Conservation (phyloP, 2,329 filamentous ascomycete species). For the Pseudopyricularia javanii region DNA sequence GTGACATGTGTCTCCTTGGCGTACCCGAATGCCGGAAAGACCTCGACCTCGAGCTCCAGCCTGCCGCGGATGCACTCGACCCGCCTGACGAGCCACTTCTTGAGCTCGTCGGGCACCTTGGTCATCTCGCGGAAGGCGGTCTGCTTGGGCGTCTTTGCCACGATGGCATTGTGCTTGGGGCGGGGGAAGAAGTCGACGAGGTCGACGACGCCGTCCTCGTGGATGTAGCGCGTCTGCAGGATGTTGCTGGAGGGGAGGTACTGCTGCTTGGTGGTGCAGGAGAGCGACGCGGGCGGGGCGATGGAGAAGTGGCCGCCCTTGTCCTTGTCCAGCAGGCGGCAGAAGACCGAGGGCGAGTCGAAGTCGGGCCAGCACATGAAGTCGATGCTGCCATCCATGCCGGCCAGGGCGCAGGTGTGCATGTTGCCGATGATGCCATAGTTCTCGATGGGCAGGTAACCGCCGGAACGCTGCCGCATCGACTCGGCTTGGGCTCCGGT, state of each 20-base stretch:
- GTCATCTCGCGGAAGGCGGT: slow-evolving; percentile 40
- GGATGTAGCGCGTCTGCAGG: slow-evolving; percentile 65
- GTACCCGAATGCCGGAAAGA: slow-evolving; percentile 65
- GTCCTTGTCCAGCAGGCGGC: slow-evolving; percentile 59
- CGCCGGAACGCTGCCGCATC: slow-evolving; percentile 21
- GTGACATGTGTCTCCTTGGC: slow-evolving; percentile 50
- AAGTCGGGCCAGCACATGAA: slow-evolving; percentile 77
- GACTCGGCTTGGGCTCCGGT: slow-evolving; percentile 5
- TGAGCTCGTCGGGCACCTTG: slow-evolving; percentile 47
- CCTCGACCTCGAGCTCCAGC: slow-evolving; percentile 53
- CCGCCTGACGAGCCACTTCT: slow-evolving; percentile 58
- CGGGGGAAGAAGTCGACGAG: slow-evolving; percentile 67
- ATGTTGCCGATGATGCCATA: slow-evolving; percentile 75
- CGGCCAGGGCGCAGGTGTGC: slow-evolving; percentile 65
- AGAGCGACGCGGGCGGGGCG: slow-evolving; percentile 33
- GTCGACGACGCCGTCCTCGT: slow-evolving; percentile 63
- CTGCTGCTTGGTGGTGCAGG: slow-evolving; percentile 62
- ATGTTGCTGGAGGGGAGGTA: slow-evolving; percentile 67
- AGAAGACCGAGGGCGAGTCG: slow-evolving; percentile 66
- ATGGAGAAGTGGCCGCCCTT: slow-evolving; percentile 67
- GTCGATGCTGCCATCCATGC: slow-evolving; percentile 61
- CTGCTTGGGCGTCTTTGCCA: slow-evolving; percentile 32
- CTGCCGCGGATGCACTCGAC: slow-evolving; percentile 61
- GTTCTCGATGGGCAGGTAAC: slow-evolving; percentile 56
- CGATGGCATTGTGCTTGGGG: slow-evolving; percentile 44